Evolutionary conservation across 2,329 filamentous ascomycete species (phyloP), one percentile per base, ranked within the genome.

Genomic region (Clathrospora elynae): DNA sequence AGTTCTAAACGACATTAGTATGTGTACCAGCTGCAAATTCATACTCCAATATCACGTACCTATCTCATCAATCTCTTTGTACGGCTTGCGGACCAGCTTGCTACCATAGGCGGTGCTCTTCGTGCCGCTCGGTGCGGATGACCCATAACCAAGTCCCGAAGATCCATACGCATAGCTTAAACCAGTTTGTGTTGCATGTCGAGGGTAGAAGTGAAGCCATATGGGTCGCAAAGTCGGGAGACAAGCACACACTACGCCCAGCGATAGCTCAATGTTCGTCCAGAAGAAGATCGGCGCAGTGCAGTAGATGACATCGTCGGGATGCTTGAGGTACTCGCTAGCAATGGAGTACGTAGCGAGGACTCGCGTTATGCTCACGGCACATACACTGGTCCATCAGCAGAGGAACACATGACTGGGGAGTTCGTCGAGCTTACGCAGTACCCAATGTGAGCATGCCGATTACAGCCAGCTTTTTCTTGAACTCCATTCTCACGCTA

Each of bases 241-340:
- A 13, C 59, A 62, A 5, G 57, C 49, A 44, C 51, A 61, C 5
- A 62, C 55, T 8, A 64, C 43, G 2, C 52, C 60, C 2, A 64
- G 26, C 3, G 57, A 61, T 5, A 62, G 51, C 40, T 64, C 59
- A 32, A 64, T 62, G 37, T 64, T 62, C 3, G 53, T 59, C 60
- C 60, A 64, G 42, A 64, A 64, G 50, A 62, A 62, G 0, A 60
- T 53, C 0, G 59, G 59, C 7, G 59, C 47, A 3, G 59, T 64
- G 30, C 60, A 62, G 26, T 62, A 60, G 6, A 57, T 55, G 18
- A 53, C 51, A 11, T 61, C 54, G 34, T 57, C 38, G 12, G 43
- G 50, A 25, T 59, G 52, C 11, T 56, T 47, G 18, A 55, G 25
- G 38, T 53, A 59, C 30, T 57, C 55, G 11, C 47, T 25, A 6